These are phyloP conservation scores for Kuraishia cidri DNA, from an alignment of 805 yeast genomes.

Conservation along the genomic window DNA sequence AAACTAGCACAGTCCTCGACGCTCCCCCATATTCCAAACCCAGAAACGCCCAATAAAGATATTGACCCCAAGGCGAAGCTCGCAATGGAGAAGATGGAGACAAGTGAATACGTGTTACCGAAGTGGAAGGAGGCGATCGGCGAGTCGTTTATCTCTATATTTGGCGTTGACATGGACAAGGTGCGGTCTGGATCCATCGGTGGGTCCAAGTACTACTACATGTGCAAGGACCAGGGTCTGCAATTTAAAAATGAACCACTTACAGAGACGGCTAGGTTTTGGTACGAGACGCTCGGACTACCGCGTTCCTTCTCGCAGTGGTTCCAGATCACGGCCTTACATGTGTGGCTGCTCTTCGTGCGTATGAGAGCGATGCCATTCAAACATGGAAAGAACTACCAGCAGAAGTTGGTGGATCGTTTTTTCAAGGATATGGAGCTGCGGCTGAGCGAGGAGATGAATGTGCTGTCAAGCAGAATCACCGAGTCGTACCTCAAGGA, in stretches of 20 bases:
- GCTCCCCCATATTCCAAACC: constrained; percentile 23
- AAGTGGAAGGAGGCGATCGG: constrained; percentile 51
- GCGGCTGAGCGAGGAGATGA: constrained; percentile 79
- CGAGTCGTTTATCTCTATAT: constrained; percentile 48
- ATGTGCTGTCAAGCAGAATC: constrained; percentile 70
- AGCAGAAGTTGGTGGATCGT: constrained; percentile 85
- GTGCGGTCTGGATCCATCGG: constrained; percentile 92
- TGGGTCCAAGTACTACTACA: constrained; percentile 78
- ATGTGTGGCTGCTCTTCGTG: constrained; percentile 88
- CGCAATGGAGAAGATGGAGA: constrained; percentile 18
- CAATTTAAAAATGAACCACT: constrained; percentile 68
- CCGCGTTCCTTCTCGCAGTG: constrained; percentile 91
- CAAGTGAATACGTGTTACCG: constrained; percentile 24
- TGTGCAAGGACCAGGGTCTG: constrained; percentile 80
- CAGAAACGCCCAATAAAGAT: constrained; percentile 23
- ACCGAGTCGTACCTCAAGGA: constrained; percentile 84
- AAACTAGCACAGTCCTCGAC: constrained; percentile 19
- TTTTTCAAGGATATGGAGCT: constrained; percentile 85
- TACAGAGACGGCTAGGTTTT: constrained; percentile 68
- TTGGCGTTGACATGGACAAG: constrained; percentile 84
- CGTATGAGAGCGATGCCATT: constrained; percentile 97
- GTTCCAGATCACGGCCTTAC: constrained; percentile 88
- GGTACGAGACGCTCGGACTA: constrained; percentile 74
- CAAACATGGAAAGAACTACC: constrained; percentile 81
- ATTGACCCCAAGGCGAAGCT: constrained; percentile 21